Evolutionary conservation across 129 eudicot genomes (phyloP), one percentile per base, ranked within the genome.

Genomic region (Apium graveolens): DNA sequence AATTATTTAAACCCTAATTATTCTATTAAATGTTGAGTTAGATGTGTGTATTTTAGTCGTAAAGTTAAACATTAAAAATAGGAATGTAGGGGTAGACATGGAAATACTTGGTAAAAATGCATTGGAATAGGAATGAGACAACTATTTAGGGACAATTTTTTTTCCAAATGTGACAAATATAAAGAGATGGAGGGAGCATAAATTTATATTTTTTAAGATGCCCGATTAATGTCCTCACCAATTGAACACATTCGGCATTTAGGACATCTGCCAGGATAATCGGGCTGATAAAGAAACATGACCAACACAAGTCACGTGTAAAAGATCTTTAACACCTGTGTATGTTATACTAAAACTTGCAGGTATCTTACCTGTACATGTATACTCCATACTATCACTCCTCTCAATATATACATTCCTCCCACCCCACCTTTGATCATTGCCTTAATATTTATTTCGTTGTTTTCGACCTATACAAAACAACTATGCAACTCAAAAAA

Each of bases 331-430:
- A 78, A 78, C 69, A 37, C 29, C 26, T 45, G 42, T 76, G 76
- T 81, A 79, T 81, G 74, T 74, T 75, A 63, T 73, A 73, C 71
- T 82, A 74, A 11, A 82, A 77, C 77, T 78, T 81, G 79, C 82
- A 79, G 81, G 77, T 85, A 81, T 80, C 68, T 26, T 26, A 11
- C 72, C 85, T 87, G 87, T 91, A 87, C 93, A 91, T 53, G 87
- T 87, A 86, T 85, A 79, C 51, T 43, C 51, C 55, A 55, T 49
- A 49, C 77, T 26, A 79, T 75, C 80, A 70, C 81, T 78, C 88
- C 84, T 85, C 84, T 83, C 84, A 78, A 79, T 91, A 91, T 85
- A 91, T 89, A 89, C 93, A 91, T 75, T 82, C 86, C 86, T 85
- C 81, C 53, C 77, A 65, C 80, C 79, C 84, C 83, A 82, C 75